Evolutionary conservation across 352 stramenopile genomes (phyloP).

Genomic region (Phytophthora idaei): DNA sequence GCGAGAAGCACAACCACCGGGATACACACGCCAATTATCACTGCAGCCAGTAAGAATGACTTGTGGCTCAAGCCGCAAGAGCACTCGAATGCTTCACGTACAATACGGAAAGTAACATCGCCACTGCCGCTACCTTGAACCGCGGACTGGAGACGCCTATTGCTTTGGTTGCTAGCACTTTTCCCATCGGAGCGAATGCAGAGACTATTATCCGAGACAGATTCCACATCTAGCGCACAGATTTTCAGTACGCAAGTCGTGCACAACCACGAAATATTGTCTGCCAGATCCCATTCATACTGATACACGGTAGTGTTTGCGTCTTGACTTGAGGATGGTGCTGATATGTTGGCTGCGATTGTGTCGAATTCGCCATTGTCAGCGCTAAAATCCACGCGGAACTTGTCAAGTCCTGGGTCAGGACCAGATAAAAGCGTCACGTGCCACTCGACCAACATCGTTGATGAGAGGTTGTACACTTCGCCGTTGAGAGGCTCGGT

Average conservation of each 20-base stretch:
- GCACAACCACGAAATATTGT: constrained; percentile 48
- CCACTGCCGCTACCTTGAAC: constrained; percentile 11
- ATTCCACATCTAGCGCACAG: constrained; percentile 34
- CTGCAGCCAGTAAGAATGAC: constrained; percentile 46
- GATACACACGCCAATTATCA: constrained; percentile 46
- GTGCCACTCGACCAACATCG: constrained; percentile 51
- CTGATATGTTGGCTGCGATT: constrained; percentile 32
- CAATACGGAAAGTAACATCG: constrained; percentile 56
- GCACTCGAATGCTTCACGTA: constrained; percentile 53
- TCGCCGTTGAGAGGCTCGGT: constrained; percentile 45
- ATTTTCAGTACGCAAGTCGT: constrained; percentile 53
- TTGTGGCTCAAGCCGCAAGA: constrained; percentile 50
- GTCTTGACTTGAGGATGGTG: constrained; percentile 7
- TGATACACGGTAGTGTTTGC: constrained; percentile 32
- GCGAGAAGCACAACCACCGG: constrained; percentile 46
- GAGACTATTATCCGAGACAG: constrained; percentile 26
- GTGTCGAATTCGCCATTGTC: constrained; percentile 43
- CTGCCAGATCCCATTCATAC: constrained; percentile 52
- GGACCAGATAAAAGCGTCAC: constrained; percentile 30
- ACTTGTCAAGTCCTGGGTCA: constrained; percentile 28
- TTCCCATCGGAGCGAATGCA: constrained; percentile 60
- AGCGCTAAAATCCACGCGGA: constrained; percentile 57
- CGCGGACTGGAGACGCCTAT: constrained; percentile 20
- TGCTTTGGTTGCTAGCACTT: constrained; percentile 3
- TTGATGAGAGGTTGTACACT: constrained; percentile 51